These are phyloP conservation scores for Aspergillus ruber DNA, from an alignment of 2,329 filamentous ascomycete species.

Conservation along the genomic window DNA sequence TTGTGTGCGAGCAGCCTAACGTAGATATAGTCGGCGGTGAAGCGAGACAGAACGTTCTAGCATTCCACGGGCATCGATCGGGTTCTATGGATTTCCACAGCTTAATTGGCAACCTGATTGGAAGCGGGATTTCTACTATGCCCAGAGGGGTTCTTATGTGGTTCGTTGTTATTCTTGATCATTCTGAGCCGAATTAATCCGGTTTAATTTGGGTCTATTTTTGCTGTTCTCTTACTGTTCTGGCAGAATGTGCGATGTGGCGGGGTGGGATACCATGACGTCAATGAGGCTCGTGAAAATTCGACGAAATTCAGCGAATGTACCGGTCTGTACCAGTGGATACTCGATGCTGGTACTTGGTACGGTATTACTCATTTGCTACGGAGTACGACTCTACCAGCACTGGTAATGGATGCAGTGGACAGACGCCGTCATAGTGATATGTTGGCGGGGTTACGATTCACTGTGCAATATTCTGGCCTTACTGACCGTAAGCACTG, in stretches of 20 bases:
- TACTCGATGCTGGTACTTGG: too few relatives aligned
- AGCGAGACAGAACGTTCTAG: constrained; percentile 37
- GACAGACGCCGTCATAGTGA: too few relatives aligned
- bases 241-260: not conserved
- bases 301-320: not conserved
- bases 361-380: too few relatives aligned
- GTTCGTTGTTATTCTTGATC: not conserved
- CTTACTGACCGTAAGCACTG: not conserved
- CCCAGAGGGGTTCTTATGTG: not conserved
- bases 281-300: not conserved
- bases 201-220: too few relatives aligned
- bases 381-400: too few relatives aligned
- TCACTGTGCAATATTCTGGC: too few relatives aligned
- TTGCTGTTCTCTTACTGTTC: not conserved
- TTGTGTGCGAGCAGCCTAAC: constrained; percentile 20
- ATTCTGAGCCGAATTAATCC: not conserved
- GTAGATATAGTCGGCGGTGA: constrained; percentile 39
- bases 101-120: not conserved
- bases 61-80: constrained; percentile 34
- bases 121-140: not conserved
- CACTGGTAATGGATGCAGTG: too few relatives aligned
- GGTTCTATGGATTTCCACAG: constrained; percentile 27
- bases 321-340: not conserved
- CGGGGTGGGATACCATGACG: not conserved
- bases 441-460: too few relatives aligned